Evolutionary conservation across 441 rosid species (phyloP), one percentile per base, ranked within the genome.

Genomic region (Pelargonium myrrhifolium): DNA sequence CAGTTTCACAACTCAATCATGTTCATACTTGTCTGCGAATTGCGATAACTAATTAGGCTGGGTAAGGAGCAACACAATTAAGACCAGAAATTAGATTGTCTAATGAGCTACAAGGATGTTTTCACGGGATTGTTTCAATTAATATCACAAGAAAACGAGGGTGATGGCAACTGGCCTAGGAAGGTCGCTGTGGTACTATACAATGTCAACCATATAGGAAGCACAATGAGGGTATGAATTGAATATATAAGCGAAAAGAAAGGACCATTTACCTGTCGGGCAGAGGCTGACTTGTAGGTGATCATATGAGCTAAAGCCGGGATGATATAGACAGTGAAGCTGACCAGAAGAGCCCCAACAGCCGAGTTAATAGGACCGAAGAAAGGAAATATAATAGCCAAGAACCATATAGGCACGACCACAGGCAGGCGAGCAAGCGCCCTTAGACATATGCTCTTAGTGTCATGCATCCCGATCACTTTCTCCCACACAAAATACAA

Each of bases 351-450:
- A 47, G 88, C 69, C 9, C 86, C 88, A 45, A 85, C 88, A 22
- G 89, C 82, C 1, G 89, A 85, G 81, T 85, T 85, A 15, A 85
- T 85, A 42, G 89, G 89, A 35, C 89, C 86, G 4, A 82, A 85
- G 86, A 85, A 85, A 18, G 86, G 89, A 63, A 85, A 85, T 60
- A 85, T 77, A 65, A 82, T 85, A 65, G 89, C 89, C 73, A 85
- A 69, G 80, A 85, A 85, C 89, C 86, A 82, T 60, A 85, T 85
- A 0, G 86, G 89, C 28, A 85, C 70, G 74, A 85, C 89, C 73
- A 85, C 86, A 0, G 86, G 86, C 39, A 82, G 64, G 64, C 85
- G 71, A 40, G 72, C 75, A 9, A 84, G 64, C 21, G 90, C 90
- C 69, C 81, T 75, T 35, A 84, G 55, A 55, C 74, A 72, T 26